Percentiles rank a stretch among this genome's conserved stretches.
These are phyloP conservation scores for Middelhovenomyces tepae DNA, from an alignment of 805 yeast species.

Conservation along the genomic window DNA sequence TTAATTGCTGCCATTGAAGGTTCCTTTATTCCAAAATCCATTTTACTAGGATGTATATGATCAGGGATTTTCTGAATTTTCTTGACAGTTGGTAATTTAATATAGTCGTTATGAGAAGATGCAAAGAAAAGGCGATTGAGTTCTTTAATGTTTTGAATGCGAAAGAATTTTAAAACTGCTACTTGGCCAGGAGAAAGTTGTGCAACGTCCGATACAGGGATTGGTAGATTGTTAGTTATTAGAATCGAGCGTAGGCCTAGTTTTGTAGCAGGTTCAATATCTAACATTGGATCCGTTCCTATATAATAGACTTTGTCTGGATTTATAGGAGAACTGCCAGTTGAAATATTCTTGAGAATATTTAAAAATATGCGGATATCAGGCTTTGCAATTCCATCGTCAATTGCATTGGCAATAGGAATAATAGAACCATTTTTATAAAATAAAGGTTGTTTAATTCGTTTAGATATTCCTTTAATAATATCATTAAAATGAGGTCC, in stretches of 20 bases:
- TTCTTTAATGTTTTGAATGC: conserved; percentile 2
- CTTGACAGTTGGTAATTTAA: no score
- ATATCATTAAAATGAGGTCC: neutral
- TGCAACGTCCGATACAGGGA: conserved; percentile 1
- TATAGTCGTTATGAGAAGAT: no score
- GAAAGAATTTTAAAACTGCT: no score
- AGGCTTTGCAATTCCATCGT: conserved; percentile 1
- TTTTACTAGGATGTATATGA: no score
- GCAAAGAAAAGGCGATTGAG: neutral
- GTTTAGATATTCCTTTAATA: neutral
- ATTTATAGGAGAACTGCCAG: no score
- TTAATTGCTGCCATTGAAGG: no score
- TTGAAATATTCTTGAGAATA: neutral
- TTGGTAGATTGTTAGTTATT: neutral
- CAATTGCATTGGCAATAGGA: neutral
- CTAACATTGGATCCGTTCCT: neutral
- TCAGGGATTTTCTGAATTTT: no score
- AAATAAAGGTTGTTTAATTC: neutral
- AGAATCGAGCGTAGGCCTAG: neutral
- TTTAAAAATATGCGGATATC: neutral
- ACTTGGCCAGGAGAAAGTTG: no score
- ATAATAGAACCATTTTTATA: neutral
- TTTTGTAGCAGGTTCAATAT: neutral
- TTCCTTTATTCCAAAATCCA: no score
- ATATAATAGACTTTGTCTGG: conserved; percentile 2